Evolutionary conservation across 805 yeast genomes (phyloP).

Genomic region (Tetrapisispora pingtungensis): DNA sequence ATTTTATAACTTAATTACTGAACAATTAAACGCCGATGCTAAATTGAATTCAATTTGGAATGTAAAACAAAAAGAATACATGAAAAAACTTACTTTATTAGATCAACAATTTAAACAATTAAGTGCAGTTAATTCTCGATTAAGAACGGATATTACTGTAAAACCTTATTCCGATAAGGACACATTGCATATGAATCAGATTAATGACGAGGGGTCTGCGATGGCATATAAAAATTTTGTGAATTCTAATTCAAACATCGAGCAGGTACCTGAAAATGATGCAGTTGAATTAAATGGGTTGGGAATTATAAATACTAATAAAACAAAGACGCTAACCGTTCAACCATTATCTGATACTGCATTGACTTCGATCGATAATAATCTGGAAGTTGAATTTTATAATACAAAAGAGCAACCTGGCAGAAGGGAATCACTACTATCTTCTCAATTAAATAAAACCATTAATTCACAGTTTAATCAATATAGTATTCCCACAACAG

Average conservation of each 20-base stretch:
- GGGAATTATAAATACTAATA: background rate
- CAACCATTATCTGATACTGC: background rate
- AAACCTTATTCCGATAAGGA: constrained; percentile 12
- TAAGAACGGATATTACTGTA: constrained; percentile 14
- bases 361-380: background rate
- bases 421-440: background rate
- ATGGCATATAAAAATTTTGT: background rate
- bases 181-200: background rate
- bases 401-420: background rate
- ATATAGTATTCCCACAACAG: constrained; percentile 11
- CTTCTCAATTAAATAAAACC: background rate
- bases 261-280: background rate
- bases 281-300: background rate
- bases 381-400: background rate
- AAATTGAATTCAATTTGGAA: constrained; percentile 21
- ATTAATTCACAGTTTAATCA: constrained; percentile 4
- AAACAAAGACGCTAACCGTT: background rate
- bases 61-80: constrained; percentile 11
- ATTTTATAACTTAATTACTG: constrained; percentile 17
- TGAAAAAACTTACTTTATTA: constrained; percentile 14
- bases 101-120: constrained; percentile 20
- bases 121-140: constrained; percentile 15
- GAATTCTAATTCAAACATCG: background rate
- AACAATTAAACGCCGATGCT: constrained; percentile 20
- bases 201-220: background rate